A percentile compares a stretch with the other conserved stretches of the same genome.
phyloP scores from a whole-genome alignment of 352 stramenopile genomes.

The Lagenidium sp. region DNA sequence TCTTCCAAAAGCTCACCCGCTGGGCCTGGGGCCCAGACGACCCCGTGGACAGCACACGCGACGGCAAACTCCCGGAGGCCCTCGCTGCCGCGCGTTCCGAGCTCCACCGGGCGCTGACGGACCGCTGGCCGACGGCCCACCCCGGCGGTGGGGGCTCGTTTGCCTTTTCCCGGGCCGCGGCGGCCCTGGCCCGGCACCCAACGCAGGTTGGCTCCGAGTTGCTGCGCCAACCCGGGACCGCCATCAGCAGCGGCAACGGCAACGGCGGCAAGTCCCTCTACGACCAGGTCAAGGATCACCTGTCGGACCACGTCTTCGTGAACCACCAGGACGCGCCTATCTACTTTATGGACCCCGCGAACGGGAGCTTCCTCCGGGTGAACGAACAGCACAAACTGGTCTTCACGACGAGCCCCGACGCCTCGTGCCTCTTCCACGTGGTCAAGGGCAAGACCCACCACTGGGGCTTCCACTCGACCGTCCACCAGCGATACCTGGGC shows the following conservation, averaged over 20 bases:
- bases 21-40: conserved; percentile 10
- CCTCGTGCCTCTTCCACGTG: conserved; percentile 68
- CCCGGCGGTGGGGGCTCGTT: conserved; percentile 1
- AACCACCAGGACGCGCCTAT: conserved; percentile 31
- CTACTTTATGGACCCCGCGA: conserved; percentile 59
- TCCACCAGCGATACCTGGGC: conserved; percentile 56
- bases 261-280: conserved; percentile 46
- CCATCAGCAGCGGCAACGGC: conserved; percentile 12
- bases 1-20: conserved; percentile 20
- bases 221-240: conserved; percentile 1
- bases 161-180: conserved; percentile 12
- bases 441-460: conserved; percentile 67
- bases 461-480: conserved; percentile 64
- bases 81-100: conserved; percentile 25
- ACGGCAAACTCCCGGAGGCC: conserved; percentile 8
- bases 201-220: conserved; percentile 1
- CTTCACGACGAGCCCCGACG: conserved; percentile 45
- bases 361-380: conserved; percentile 40
- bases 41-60: conserved; percentile 2
- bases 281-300: conserved; percentile 43
- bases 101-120: conserved; percentile 31
- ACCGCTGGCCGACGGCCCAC: conserved; percentile 21
- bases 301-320: conserved; percentile 49
- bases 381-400: conserved; percentile 60
- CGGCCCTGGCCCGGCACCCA: neutral